Conservation (phyloP, 257 asterid genomes). For the Fraxinus americana region DNA sequence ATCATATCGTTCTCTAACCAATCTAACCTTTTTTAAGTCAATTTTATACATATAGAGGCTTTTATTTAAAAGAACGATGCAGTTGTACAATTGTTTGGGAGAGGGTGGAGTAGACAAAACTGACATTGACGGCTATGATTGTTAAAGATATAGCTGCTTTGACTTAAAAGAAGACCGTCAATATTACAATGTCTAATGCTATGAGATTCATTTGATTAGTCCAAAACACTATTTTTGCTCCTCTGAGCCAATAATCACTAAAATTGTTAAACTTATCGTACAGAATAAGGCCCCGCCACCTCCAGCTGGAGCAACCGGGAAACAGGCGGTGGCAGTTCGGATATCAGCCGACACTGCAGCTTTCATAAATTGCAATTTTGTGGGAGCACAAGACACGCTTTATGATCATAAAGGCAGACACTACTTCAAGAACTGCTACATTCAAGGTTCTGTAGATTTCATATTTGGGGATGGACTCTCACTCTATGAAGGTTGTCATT, state of each 20-base stretch:
- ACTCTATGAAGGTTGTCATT: constrained; percentile 68
- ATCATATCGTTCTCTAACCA: neutral
- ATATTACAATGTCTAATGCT: neutral
- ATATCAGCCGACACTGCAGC: constrained; percentile 88
- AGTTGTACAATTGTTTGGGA: neutral
- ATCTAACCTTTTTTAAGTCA: too few relatives aligned
- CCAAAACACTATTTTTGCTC: neutral
- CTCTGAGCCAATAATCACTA: neutral
- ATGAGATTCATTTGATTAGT: neutral
- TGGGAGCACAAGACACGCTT: constrained; percentile 86
- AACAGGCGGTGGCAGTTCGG: constrained; percentile 93
- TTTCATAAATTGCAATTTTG: constrained; percentile 73
- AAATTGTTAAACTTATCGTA: neutral
- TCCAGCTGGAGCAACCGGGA: constrained; percentile 70
- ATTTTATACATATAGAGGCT: neutral
- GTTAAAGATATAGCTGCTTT: too few relatives aligned
- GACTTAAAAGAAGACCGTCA: neutral
- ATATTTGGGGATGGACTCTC: constrained; percentile 77
- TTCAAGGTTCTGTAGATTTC: constrained; percentile 90
- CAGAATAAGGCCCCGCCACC: constrained; percentile 80
- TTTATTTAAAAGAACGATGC: neutral
- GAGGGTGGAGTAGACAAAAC: neutral
- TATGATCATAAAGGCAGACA: constrained; percentile 90
- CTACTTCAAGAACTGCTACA: constrained; percentile 76
- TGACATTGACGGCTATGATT: neutral